Base-by-base conservation (phyloP, 2,329 filamentous ascomycete genomes). In the Cytospora mali region DNA sequence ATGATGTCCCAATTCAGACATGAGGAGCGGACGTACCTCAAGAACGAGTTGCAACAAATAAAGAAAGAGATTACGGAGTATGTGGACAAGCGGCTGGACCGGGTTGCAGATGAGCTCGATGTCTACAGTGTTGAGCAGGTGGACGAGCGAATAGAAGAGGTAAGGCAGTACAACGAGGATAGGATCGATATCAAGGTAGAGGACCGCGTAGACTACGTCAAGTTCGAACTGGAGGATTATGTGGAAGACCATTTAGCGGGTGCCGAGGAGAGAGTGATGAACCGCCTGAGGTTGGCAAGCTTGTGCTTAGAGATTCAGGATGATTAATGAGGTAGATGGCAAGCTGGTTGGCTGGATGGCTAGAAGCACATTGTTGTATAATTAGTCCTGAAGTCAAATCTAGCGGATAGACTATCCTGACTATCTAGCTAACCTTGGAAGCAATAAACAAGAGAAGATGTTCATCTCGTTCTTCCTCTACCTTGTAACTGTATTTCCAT, bases 141-240 rank as follows among this genome's bases (percentile, higher is more conserved):
- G 4, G 57, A 60, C 13, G 31, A 60, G 29, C 57, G 46, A 18
- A 60, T 60, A 48, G 39, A 27, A 9, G 49, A 60, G 35, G 49
- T 29, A 25, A 50, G 23, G 25, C 33, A 25, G n/a, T 48, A 33
- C 25, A 53, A 31, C 52, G 57, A 60, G 16, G 49, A 60, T 21
- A 21, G 42, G 49, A 46, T 60, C 7, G 57, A 53, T 18, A 35
- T 60, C 35, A 60, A 54, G 57, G 52, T 60, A 29, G 50, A 60
- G n/a, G 57, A 53, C 18, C 50, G 49, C 14, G 50, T 60, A 18
- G 52, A 33, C 21, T 25, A 50, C 16, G 42, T 60, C 4, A 63
- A 64, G 64, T 50, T 62, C 35, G 61, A 65, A 39, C n/a, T 53
- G 3, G 61, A 62, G 16, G 56, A 58, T 3, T 59, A 58, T 13